Evolutionary conservation across 768 basidiomycete genomes (phyloP).

Genomic region (Glaciozyma martinii): DNA sequence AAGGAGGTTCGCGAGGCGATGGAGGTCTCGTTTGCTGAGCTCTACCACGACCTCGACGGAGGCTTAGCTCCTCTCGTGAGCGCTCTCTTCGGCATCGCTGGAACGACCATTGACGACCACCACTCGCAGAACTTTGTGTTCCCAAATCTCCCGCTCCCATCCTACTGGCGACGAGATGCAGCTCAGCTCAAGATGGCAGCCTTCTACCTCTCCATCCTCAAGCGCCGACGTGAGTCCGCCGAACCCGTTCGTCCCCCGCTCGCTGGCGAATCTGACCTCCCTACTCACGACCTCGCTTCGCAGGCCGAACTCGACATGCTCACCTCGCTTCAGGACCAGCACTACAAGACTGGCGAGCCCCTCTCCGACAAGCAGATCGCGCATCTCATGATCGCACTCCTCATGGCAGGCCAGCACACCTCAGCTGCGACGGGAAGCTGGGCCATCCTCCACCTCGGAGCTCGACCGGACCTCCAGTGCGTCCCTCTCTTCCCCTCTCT

Average conservation of each 20-base stretch:
- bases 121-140: constrained; percentile 75
- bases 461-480: constrained; percentile 63
- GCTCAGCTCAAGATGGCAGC: constrained; percentile 89
- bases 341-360: constrained; percentile 67
- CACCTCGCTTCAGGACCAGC: constrained; percentile 68
- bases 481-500: constrained; percentile 37
- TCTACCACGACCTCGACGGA: constrained; percentile 82
- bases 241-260: constrained; percentile 41
- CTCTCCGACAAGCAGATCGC: constrained; percentile 86
- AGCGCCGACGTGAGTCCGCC: constrained; percentile 54
- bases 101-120: neutral
- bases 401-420: constrained; percentile 99
- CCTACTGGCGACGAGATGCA: constrained; percentile 75
- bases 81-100: neutral
- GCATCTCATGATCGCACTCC: constrained; percentile 94
- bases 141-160: constrained; percentile 81
- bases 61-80: constrained; percentile 74
- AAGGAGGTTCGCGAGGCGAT: constrained; percentile 69
- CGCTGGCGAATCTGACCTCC: constrained; percentile 26
- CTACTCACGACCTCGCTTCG: constrained; percentile 21
- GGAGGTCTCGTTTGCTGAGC: constrained; percentile 72
- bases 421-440: constrained; percentile 87
- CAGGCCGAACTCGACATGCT: constrained; percentile 86
- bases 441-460: constrained; percentile 77
- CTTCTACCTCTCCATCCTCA: constrained; percentile 82